phyloP scores from a whole-genome alignment of 108 stramenopile species.

The Fistulifera solaris region DNA sequence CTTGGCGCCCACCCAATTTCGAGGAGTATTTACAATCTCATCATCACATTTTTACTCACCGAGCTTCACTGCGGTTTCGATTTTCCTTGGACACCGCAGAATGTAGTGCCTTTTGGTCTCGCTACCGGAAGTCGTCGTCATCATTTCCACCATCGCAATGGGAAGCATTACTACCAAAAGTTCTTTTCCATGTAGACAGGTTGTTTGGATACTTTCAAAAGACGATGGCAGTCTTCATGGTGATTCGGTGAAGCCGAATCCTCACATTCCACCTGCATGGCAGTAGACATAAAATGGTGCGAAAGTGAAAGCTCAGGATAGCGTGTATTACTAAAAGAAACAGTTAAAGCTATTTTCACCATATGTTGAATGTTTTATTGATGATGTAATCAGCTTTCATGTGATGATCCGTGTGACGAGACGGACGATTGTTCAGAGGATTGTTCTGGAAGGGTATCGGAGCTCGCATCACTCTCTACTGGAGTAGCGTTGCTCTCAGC shows the following conservation, averaged over 20 bases:
- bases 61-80: slow-evolving; percentile 16
- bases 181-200: slow-evolving; percentile 14
- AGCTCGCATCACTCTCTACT: too few species aligned
- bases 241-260: slow-evolving; percentile 7
- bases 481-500: not conserved
- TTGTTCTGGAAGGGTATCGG: not conserved
- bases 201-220: slow-evolving; percentile 13
- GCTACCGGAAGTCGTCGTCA: slow-evolving; percentile 14
- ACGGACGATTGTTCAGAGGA: slow-evolving; percentile 1
- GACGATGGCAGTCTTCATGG: slow-evolving; percentile 10
- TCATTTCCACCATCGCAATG: slow-evolving; percentile 15
- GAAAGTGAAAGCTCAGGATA: too few species aligned
- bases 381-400: too few species aligned
- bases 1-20: slow-evolving; percentile 13
- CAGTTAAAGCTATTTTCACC: too few species aligned
- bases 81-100: slow-evolving; percentile 16
- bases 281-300: not conserved
- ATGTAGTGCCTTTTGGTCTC: slow-evolving; percentile 14
- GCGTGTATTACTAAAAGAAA: too few species aligned
- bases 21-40: slow-evolving; percentile 14
- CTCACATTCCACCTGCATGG: slow-evolving; percentile 5
- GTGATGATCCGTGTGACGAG: not conserved
- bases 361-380: too few species aligned
- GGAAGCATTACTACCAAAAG: slow-evolving; percentile 17
- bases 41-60: slow-evolving; percentile 14